phyloP scores from a whole-genome alignment of 495 filamentous ascomycete species.

The Penicillium waksmanii region DNA sequence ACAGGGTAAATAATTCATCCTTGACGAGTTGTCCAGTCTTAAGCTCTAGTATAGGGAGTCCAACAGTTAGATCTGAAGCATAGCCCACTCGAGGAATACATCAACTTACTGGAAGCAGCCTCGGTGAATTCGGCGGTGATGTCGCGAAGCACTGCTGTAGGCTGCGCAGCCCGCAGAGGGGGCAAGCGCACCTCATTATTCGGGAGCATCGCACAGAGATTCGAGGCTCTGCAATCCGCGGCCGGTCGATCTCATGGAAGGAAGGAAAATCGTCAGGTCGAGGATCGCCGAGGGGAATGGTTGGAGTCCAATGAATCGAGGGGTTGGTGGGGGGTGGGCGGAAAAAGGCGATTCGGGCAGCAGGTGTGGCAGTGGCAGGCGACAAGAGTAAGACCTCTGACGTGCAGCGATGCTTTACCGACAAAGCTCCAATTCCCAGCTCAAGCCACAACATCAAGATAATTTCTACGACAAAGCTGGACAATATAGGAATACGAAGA shows the following conservation, averaged over 20 bases:
- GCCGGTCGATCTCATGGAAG: slow-evolving; percentile 30
- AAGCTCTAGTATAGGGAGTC: slow-evolving; percentile 57
- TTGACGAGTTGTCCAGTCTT: slow-evolving; percentile 83
- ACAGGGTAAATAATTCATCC: slow-evolving; percentile 91
- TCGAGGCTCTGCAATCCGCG: slow-evolving; percentile 36
- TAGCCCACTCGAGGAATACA: background rate
- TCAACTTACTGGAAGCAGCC: slow-evolving; percentile 66
- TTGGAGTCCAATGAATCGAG: slow-evolving; percentile 20
- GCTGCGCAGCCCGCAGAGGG: slow-evolving; percentile 44
- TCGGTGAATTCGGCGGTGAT: slow-evolving; percentile 76
- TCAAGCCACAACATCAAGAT: background rate
- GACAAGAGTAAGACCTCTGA: slow-evolving; percentile 21
- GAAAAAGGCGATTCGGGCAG: slow-evolving; percentile 32
- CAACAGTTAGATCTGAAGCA: slow-evolving; percentile 14
- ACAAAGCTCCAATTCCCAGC: background rate
- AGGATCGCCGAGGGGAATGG: background rate
- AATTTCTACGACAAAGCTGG: slow-evolving; percentile 8
- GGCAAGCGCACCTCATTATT: slow-evolving; percentile 42
- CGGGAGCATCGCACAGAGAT: slow-evolving; percentile 39
- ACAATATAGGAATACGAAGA: slow-evolving; percentile 7
- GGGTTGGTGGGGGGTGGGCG: slow-evolving; percentile 24
- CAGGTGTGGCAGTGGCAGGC: background rate
- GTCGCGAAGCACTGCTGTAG: slow-evolving; percentile 64
- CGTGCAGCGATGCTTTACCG: slow-evolving; percentile 18
- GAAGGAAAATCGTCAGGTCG: background rate